Conservation (phyloP, 2,329 filamentous ascomycete genomes). For the Epichloe glyceriae region DNA sequence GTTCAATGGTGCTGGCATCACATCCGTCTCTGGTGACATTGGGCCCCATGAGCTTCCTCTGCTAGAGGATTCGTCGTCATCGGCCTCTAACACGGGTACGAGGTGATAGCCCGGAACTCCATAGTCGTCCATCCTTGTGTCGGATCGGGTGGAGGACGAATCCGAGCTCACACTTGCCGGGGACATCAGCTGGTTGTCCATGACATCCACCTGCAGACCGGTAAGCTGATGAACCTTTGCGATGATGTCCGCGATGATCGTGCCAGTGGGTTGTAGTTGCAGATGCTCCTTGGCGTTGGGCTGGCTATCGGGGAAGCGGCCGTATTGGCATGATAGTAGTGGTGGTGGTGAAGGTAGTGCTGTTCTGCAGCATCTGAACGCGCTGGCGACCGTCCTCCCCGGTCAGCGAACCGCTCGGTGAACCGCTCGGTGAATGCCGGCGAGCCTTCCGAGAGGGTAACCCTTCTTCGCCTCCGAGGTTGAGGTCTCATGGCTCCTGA, state of each 20-base stretch:
- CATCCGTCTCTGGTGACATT: slow-evolving; percentile 8
- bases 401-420: neutral
- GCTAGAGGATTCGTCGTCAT: slow-evolving; percentile 10
- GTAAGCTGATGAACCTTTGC: slow-evolving; percentile 29
- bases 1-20: slow-evolving; percentile 6
- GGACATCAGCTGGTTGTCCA: slow-evolving; percentile 4
- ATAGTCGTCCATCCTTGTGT: neutral
- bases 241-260: slow-evolving; percentile 15
- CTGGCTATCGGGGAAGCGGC: neutral
- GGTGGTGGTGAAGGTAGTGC: neutral
- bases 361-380: neutral
- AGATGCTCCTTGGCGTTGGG: neutral
- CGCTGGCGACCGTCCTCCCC: neutral
- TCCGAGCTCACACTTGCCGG: slow-evolving; percentile 3
- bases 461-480: neutral
- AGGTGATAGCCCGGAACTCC: slow-evolving; percentile 4
- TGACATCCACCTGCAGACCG: slow-evolving; percentile 24
- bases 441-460: neutral
- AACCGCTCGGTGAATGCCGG: neutral
- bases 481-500: neutral
- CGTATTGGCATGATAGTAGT: neutral
- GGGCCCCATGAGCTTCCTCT: slow-evolving; percentile 12
- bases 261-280: neutral
- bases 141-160: slow-evolving; percentile 1
- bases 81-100: slow-evolving; percentile 10